phyloP scores from a whole-genome alignment of 2,329 filamentous ascomycete genomes.

The Colletotrichum caudatum region DNA sequence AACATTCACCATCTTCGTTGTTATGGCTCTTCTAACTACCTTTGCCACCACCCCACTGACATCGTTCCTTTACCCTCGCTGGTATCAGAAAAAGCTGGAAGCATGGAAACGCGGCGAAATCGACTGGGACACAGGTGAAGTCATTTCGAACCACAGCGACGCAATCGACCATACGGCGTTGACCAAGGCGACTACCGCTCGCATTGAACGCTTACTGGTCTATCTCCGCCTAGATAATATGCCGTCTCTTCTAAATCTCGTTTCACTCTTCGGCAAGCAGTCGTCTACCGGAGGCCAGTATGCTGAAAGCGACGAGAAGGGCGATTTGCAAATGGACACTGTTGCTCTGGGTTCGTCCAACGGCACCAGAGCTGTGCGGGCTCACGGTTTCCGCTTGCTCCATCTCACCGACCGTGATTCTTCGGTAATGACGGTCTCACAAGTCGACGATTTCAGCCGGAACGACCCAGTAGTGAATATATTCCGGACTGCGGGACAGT shows the following conservation, averaged over 20 bases:
- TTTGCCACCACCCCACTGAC: slow-evolving; percentile 85
- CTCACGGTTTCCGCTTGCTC: slow-evolving; percentile 86
- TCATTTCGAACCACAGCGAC: slow-evolving; percentile 47
- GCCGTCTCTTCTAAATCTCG: slow-evolving; percentile 82
- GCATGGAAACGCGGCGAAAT: slow-evolving; percentile 83
- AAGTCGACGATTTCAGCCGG: slow-evolving; percentile 78
- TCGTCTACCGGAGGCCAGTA: slow-evolving; percentile 42
- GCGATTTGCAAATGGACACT: not conserved
- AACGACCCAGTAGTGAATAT: slow-evolving; percentile 90
- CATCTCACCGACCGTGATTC: slow-evolving; percentile 93
- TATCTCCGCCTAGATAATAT: slow-evolving; percentile 89
- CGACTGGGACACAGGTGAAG: slow-evolving; percentile 75
- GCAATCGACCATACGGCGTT: slow-evolving; percentile 54
- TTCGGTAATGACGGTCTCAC: slow-evolving; percentile 93
- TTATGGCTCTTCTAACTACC: slow-evolving; percentile 91
- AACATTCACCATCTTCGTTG: slow-evolving; percentile 94
- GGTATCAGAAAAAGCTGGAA: slow-evolving; percentile 65
- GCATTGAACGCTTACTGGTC: slow-evolving; percentile 77
- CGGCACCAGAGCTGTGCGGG: slow-evolving; percentile 66
- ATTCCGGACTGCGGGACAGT: slow-evolving; percentile 87
- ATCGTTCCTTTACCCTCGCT: slow-evolving; percentile 77
- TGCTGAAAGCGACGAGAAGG: slow-evolving; percentile 33
- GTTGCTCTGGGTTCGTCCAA: not conserved
- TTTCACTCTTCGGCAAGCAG: slow-evolving; percentile 77
- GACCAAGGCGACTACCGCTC: slow-evolving; percentile 60